These are phyloP conservation scores for Aphanocladium album DNA, from an alignment of 2,329 filamentous ascomycete genomes.

Conservation along the genomic window DNA sequence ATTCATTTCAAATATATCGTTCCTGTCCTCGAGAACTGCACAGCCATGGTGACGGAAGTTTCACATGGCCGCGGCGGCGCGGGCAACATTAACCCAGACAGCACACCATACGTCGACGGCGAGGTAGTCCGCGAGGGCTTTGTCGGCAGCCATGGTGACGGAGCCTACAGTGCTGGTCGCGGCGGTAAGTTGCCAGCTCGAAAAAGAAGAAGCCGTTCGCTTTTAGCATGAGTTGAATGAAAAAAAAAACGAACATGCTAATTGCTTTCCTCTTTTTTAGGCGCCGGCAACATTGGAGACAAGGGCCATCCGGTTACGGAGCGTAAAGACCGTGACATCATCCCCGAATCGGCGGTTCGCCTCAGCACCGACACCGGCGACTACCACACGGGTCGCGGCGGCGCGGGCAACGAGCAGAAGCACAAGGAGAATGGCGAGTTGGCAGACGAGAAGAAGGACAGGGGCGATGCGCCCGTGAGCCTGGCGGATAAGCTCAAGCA, in stretches of 20 bases:
- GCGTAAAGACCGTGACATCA: constrained; percentile 46
- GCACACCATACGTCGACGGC: constrained; percentile 57
- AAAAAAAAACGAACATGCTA: background rate
- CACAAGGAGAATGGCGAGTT: constrained; percentile 28
- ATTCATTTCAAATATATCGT: background rate
- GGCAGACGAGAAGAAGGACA: constrained; percentile 21
- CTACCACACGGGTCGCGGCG: constrained; percentile 56
- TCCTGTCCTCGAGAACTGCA: background rate
- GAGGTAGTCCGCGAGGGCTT: constrained; percentile 53
- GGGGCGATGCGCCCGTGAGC: constrained; percentile 31
- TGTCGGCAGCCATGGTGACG: constrained; percentile 52
- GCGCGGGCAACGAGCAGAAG: constrained; percentile 50
- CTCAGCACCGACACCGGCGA: constrained; percentile 43
- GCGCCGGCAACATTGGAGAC: constrained; percentile 55
- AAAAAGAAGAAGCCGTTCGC: too few relatives aligned
- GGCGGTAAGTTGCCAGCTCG: constrained; percentile 41
- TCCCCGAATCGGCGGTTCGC: constrained; percentile 49
- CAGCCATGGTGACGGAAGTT: constrained; percentile 39
- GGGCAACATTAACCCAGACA: constrained; percentile 55
- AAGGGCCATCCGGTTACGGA: constrained; percentile 31
- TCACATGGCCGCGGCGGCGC: constrained; percentile 58
- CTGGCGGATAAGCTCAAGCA: constrained; percentile 54
- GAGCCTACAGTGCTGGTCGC: constrained; percentile 54
- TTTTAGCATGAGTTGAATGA: too few relatives aligned
- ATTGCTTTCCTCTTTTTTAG: constrained; percentile 27